phyloP scores from a whole-genome alignment of 176 grass and related monocot species.

The Aegilops longissima region DNA sequence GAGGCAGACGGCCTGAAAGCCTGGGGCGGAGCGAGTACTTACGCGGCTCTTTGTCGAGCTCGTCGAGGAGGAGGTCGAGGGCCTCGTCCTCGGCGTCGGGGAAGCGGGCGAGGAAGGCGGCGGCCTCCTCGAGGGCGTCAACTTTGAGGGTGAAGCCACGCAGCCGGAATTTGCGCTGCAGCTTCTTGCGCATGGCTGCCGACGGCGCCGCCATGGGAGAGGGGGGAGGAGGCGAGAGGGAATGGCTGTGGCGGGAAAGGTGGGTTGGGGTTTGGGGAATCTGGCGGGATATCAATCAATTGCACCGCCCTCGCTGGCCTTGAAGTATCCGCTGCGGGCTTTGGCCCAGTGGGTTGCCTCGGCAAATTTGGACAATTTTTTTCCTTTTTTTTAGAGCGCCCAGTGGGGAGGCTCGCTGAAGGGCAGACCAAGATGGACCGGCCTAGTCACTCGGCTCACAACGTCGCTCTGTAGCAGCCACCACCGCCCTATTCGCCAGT shows the following conservation, averaged over 20 bases:
- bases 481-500: too few species aligned
- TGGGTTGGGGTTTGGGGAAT: not conserved
- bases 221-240: not conserved
- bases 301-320: not conserved
- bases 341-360: not conserved
- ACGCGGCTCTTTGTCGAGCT: constrained; percentile 71
- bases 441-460: too few species aligned
- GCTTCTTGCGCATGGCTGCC: constrained; percentile 59
- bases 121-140: constrained; percentile 71
- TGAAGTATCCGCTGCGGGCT: not conserved
- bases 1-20: not conserved
- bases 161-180: constrained; percentile 78
- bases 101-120: constrained; percentile 68
- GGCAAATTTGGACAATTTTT: not conserved
- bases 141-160: constrained; percentile 93
- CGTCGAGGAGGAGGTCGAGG: constrained; percentile 81
- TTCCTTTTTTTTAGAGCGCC: too few species aligned
- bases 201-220: constrained; percentile 47
- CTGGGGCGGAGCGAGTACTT: not conserved
- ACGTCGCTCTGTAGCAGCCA: too few species aligned
- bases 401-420: too few species aligned
- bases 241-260: constrained; percentile 31
- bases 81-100: constrained; percentile 78
- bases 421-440: too few species aligned
- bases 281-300: constrained; percentile 31